Percentiles rank a stretch among this genome's conserved stretches.
Evolutionary conservation across 306 rosid species (phyloP).

Genomic region (Prinsepia uniflora): DNA sequence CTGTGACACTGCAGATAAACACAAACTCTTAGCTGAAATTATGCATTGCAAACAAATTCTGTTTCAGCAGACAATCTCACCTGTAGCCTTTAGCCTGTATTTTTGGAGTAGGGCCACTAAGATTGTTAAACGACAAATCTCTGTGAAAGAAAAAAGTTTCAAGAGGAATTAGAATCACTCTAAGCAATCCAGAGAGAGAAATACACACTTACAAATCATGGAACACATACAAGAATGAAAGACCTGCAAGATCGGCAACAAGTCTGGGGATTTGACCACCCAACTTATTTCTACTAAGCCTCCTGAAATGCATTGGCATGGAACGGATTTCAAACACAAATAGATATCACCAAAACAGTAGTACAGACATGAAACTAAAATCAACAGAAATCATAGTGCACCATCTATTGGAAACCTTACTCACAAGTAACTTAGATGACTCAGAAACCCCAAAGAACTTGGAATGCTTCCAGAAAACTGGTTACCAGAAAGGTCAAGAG

Average conservation of each 20-base stretch:
- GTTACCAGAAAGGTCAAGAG: constrained; percentile 85
- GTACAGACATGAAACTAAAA: not conserved
- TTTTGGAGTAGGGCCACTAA: constrained; percentile 86
- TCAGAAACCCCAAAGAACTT: constrained; percentile 64
- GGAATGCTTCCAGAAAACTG: constrained; percentile 78
- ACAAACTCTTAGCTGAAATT: constrained; percentile 19
- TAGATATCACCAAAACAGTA: constrained; percentile 19
- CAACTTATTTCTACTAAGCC: constrained; percentile 76
- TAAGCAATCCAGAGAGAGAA: constrained; percentile 17
- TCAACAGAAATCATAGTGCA: constrained; percentile 2
- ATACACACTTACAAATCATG: constrained; percentile 12
- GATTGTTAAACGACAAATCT: constrained; percentile 89
- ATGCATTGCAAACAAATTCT: not conserved
- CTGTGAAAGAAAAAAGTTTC: constrained; percentile 31
- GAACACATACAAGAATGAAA: constrained; percentile 69
- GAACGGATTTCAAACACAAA: constrained; percentile 39
- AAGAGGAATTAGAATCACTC: constrained; percentile 9
- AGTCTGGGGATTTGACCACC: constrained; percentile 76
- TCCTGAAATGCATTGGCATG: constrained; percentile 83
- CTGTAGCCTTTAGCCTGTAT: constrained; percentile 86
- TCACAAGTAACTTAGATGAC: constrained; percentile 89
- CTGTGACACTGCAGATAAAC: constrained; percentile 56
- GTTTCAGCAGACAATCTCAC: constrained; percentile 42
- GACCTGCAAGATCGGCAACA: constrained; percentile 75
- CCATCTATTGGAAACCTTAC: constrained; percentile 39